Evolutionary conservation across 2,329 filamentous ascomycete species (phyloP).

Genomic region (Thielaviopsis punctulata): DNA sequence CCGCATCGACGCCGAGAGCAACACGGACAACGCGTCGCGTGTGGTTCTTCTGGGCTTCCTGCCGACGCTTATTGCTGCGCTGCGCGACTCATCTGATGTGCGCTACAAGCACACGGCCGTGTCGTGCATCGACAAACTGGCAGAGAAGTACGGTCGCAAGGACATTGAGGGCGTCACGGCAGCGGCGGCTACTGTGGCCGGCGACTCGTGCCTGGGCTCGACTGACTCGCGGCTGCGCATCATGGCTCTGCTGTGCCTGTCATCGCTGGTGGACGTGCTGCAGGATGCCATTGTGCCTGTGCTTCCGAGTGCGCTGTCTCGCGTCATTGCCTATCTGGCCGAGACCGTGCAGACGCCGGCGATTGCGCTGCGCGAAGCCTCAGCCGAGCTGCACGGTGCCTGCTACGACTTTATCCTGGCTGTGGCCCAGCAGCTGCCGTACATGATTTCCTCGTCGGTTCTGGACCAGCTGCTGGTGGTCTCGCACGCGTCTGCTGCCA

Average conservation of each 20-base stretch:
- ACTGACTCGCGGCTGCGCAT: constrained; percentile 55
- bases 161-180: constrained; percentile 59
- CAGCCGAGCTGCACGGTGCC: constrained; percentile 59
- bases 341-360: constrained; percentile 32
- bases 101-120: constrained; percentile 73
- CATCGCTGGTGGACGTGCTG: constrained; percentile 76
- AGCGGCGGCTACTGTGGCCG: constrained; percentile 61
- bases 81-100: constrained; percentile 54
- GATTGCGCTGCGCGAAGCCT: constrained; percentile 33
- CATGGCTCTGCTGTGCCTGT: constrained; percentile 75
- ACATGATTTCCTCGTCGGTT: constrained; percentile 66
- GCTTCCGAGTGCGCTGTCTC: constrained; percentile 57
- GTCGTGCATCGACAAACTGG: constrained; percentile 78
- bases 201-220: constrained; percentile 59
- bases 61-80: constrained; percentile 58
- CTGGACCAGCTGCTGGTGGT: constrained; percentile 54
- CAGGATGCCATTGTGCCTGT: constrained; percentile 74
- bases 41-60: constrained; percentile 61
- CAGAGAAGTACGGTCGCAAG: constrained; percentile 90
- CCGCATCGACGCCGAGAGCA: constrained; percentile 57
- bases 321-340: constrained; percentile 53
- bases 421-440: constrained; percentile 68
- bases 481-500: constrained; percentile 54
- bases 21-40: constrained; percentile 50
- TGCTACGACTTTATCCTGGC: constrained; percentile 64